Conservation (phyloP, 1,139 yeast species). For the Ashbya aceris region DNA sequence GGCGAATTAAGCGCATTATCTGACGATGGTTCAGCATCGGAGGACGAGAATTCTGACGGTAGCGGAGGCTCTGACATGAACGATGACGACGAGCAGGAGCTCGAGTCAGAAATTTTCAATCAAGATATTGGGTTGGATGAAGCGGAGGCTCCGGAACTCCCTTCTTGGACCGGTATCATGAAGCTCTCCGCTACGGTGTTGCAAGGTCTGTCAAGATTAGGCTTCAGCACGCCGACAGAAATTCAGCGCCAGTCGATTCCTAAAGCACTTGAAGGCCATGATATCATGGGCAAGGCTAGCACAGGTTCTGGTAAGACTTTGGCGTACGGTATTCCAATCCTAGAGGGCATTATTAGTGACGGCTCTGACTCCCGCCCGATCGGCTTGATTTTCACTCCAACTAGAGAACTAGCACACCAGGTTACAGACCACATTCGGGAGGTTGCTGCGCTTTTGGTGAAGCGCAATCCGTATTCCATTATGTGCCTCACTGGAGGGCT, state of each 20-base stretch:
- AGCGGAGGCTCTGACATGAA: constrained; percentile 15
- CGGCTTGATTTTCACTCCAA: constrained; percentile 85
- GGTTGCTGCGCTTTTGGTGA: constrained; percentile 35
- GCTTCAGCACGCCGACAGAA: constrained; percentile 66
- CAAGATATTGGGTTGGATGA: constrained; percentile 24
- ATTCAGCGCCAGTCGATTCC: constrained; percentile 80
- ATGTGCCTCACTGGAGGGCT: constrained; percentile 91
- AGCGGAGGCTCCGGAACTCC: constrained; percentile 35
- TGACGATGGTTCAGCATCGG: constrained; percentile 1
- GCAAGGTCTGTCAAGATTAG: constrained; percentile 49
- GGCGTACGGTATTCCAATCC: constrained; percentile 91
- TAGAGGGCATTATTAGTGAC: constrained; percentile 47
- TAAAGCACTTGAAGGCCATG: constrained; percentile 58
- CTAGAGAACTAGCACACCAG: constrained; percentile 94
- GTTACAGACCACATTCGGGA: constrained; percentile 70
- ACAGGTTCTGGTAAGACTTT: constrained; percentile 98
- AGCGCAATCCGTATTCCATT: constrained; percentile 52
- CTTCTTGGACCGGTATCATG: constrained; percentile 45
- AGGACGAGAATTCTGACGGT: constrained; percentile 11
- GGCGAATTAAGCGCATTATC: constrained; percentile 19
- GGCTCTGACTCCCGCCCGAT: constrained; percentile 38
- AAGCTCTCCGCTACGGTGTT: constrained; percentile 45
- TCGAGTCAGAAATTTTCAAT: constrained; percentile 19
- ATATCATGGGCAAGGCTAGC: constrained; percentile 90
- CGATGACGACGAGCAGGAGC: constrained; percentile 9